Evolutionary conservation across 2,329 filamentous ascomycete genomes (phyloP), one percentile per base, ranked within the genome.

Genomic region (Phyllosticta citribraziliensis): DNA sequence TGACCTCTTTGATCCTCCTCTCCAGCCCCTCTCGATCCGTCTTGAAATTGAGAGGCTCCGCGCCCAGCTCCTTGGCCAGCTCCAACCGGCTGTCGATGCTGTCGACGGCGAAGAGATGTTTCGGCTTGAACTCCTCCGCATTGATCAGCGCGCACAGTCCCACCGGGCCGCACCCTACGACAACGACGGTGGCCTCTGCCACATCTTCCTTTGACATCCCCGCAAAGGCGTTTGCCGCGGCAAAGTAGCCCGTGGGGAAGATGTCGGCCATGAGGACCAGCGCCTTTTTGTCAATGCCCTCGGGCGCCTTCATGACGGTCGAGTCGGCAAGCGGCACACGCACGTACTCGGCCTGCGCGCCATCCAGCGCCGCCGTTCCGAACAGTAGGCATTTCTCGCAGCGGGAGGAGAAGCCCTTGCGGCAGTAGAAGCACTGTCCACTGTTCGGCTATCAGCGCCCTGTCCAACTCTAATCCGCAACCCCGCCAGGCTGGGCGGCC

Each of bases 231-330:
- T 91, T 94, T 62, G 82, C 81, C 4, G 89, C 89, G 6, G 89
- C 91, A 67, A 92, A 96, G 75, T 85, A 96, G 8, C 92, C 89
- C 0, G 79, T 82, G 30, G 91, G 91, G 74, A 94, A 96, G 68
- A 96, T 95, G 70, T 96, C 91, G 17, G 89, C 91, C 91, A 96
- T 96, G 25, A 96, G 81, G 6, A 95, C 85, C 56, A 95, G 79
- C 40, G 85, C 85, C 65, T 88, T 82, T 66, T 93, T 87, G 20
- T 87, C 83, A 62, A 95, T 87, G 9, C 81, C 83, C 1, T 83
- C 74, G 0, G 88, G 88, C 0, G 90, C 87, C 68, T 87, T 87
- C 70, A 91, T 82, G 19, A 87, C 83, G 0, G 90, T 95, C 40
- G 85, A 84, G 69, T 96, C 91, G 11, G 40, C 40, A 17, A 47